Percentiles rank a stretch among this genome's conserved stretches.
Conservation (phyloP, 331 rosid genomes). For the Quercus tomentella region DNA sequence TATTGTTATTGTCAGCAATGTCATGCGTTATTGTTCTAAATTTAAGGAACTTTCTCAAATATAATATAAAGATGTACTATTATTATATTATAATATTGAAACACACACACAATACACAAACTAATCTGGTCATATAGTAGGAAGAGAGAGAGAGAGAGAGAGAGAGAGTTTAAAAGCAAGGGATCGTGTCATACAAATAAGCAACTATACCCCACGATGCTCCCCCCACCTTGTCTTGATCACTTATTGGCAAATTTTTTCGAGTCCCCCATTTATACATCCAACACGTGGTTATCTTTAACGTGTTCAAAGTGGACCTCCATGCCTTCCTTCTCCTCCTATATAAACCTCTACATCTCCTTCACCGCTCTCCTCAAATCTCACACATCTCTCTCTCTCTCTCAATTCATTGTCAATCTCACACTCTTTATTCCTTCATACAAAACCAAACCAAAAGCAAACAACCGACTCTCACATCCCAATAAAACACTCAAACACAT, state of each 20-base stretch:
- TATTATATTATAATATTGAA: background rate
- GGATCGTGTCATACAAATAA: constrained; percentile 48
- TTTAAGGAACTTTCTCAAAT: constrained; percentile 25
- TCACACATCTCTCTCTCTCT: background rate
- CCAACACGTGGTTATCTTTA: constrained; percentile 69
- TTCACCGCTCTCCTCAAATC: constrained; percentile 29
- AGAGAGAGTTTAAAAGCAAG: background rate
- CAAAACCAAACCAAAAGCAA: background rate
- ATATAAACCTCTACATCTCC: constrained; percentile 41
- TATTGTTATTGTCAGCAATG: background rate
- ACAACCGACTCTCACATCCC: background rate
- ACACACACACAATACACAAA: too few relatives aligned
- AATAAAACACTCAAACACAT: too few relatives aligned
- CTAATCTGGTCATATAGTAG: too few relatives aligned
- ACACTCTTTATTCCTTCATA: background rate
- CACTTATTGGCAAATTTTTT: constrained; percentile 37
- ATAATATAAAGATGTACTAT: background rate
- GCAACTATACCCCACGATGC: constrained; percentile 16
- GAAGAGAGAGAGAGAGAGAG: background rate
- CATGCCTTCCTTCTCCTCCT: constrained; percentile 1
- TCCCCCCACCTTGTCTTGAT: constrained; percentile 33
- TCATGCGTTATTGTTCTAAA: constrained; percentile 32
- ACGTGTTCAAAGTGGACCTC: constrained; percentile 37
- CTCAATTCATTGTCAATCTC: background rate
- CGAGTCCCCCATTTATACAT: constrained; percentile 29